Evolutionary conservation across 345 rosid genomes (phyloP), one percentile per base, ranked within the genome.

Genomic region (Aegle marmelos): DNA sequence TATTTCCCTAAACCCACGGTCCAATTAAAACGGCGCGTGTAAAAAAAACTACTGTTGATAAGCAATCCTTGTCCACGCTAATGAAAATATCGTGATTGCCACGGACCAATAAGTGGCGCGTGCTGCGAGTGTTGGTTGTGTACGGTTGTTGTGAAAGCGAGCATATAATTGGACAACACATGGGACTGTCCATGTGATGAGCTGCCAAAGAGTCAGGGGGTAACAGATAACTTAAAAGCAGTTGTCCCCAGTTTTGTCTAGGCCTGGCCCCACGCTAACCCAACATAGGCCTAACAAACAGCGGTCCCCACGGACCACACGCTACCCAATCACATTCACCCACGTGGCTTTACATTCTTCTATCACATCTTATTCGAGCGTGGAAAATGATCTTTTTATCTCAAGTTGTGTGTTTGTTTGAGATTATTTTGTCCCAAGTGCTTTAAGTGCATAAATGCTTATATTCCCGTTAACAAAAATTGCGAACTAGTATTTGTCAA

Each of bases 201-300:
- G 88, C 87, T 84, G 88, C 90, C 90, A 89, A 89, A 85, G 87
- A 64, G 81, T 82, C 90, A 87, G 79, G 74, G 74, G 70, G 74
- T 30, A 75, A 77, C 83, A 80, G 80, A 79, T 81, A 79, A 69
- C 83, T 85, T 84, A 63, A 85, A 85, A 63, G 77, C 83, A 22
- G 71, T 64, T 85, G 89, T 85, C 86, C 82, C 85, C 85, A 59
- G 39, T 59, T 53, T 45, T 78, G 79, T 78, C 79, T 37, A 27
- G 50, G 19, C 41, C 76, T 77, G 62, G 73, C 77, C 78, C 75
- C 64, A 72, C 76, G 16, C 19, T 60, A 14, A 45, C 79, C 74
- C 39, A 62, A 54, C 74, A 57, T 60, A 22, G 28, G 41, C 58
- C 79, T 50, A 80, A 73, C 59, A 41, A 48, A 56, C 60, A 61